These are phyloP conservation scores for Phialocephala sp. DNA, from an alignment of 2,329 filamentous ascomycete species.

Conservation along the genomic window DNA sequence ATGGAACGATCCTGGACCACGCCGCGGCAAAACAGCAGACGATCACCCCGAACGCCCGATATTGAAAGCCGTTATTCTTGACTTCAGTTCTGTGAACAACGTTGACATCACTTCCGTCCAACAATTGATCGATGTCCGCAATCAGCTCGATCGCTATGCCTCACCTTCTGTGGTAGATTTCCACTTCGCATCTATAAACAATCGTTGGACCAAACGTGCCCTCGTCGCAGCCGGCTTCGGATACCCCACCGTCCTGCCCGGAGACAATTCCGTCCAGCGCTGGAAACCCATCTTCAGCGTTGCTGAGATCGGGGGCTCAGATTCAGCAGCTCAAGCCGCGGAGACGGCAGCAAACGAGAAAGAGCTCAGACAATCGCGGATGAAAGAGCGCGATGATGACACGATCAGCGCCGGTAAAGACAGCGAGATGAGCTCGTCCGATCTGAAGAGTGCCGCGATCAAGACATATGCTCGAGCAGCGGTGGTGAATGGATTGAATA, in stretches of 20 bases:
- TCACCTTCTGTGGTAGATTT: conserved; percentile 85
- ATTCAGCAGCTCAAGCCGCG: conserved; percentile 72
- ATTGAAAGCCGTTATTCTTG: conserved; percentile 88
- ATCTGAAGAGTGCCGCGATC: conserved; percentile 29
- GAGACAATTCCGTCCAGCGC: conserved; percentile 52
- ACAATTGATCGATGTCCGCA: conserved; percentile 90
- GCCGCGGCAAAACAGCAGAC: conserved; percentile 54
- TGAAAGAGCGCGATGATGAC: conserved; percentile 30
- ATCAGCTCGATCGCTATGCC: conserved; percentile 87
- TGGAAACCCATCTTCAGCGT: conserved; percentile 98
- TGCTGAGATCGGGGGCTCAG: conserved; percentile 77
- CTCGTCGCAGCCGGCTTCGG: conserved; percentile 89
- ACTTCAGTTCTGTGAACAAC: conserved; percentile 93
- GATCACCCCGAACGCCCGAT: conserved; percentile 63
- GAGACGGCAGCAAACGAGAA: conserved; percentile 67
- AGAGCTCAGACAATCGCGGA: conserved; percentile 41
- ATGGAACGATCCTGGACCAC: conserved; percentile 91
- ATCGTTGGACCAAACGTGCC: conserved; percentile 92
- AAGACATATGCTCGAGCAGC: conserved; percentile 57
- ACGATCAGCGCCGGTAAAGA: conserved; percentile 34
- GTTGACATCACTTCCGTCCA: conserved; percentile 93
- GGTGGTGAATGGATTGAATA: conserved; percentile 82
- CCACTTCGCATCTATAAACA: conserved; percentile 94
- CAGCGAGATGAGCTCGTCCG: conserved; percentile 27
- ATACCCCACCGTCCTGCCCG: conserved; percentile 64